Percentiles rank a stretch among this genome's conserved stretches.
Conservation (phyloP, 2,329 filamentous ascomycete species). For the Trichophyton rubrum region DNA sequence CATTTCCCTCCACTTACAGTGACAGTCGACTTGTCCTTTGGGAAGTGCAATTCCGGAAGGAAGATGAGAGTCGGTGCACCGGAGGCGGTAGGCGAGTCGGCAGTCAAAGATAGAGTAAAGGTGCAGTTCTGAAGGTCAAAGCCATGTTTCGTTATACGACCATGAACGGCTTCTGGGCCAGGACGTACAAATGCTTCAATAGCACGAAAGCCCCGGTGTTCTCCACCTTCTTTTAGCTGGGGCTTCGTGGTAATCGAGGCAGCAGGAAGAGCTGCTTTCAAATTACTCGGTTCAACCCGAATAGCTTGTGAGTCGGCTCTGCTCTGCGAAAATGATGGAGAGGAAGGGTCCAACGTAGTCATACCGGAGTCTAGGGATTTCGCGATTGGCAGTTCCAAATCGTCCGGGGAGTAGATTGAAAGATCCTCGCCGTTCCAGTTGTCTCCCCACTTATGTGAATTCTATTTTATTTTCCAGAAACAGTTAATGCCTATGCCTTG, state of each 20-base stretch:
- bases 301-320: constrained; percentile 30
- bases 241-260: constrained; percentile 45
- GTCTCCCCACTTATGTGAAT: constrained; percentile 79
- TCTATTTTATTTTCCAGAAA: constrained; percentile 36
- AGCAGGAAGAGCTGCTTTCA: constrained; percentile 55
- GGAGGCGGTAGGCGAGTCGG: constrained; percentile 46
- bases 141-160: constrained; percentile 55
- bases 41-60: constrained; percentile 87
- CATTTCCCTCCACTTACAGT: constrained; percentile 77
- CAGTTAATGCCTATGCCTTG: constrained; percentile 14
- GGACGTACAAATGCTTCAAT: constrained; percentile 89
- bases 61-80: constrained; percentile 68
- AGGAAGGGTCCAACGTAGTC: constrained; percentile 28
- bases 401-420: constrained; percentile 77
- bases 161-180: constrained; percentile 62
- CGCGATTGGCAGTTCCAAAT: constrained; percentile 44
- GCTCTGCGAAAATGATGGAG: constrained; percentile 44
- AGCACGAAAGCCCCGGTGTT: constrained; percentile 64
- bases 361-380: constrained; percentile 27
- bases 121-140: constrained; percentile 72
- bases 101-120: constrained; percentile 60
- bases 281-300: constrained; percentile 59
- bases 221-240: constrained; percentile 45
- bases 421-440: constrained; percentile 97
- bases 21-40: constrained; percentile 57